A percentile compares a stretch with the other conserved stretches of the same genome.
phyloP scores from a whole-genome alignment of 2,329 filamentous ascomycete genomes.

The Rutstroemia sp. region DNA sequence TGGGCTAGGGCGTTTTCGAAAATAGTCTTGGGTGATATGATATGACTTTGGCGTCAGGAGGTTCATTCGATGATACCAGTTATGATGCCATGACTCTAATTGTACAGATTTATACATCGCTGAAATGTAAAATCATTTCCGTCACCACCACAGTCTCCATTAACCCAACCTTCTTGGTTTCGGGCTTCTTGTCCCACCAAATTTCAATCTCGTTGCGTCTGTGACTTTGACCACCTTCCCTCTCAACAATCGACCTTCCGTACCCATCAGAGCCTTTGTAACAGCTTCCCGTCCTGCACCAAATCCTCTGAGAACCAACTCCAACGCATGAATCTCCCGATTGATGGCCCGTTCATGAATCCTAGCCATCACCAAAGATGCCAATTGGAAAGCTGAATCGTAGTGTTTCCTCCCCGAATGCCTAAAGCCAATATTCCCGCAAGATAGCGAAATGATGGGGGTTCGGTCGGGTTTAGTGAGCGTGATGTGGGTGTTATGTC shows the following conservation, averaged over 20 bases:
- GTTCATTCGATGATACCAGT: constrained; percentile 17
- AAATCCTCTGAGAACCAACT: constrained; percentile 79
- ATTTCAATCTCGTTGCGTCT: constrained; percentile 86
- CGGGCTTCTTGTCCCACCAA: constrained; percentile 84
- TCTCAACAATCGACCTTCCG: constrained; percentile 70
- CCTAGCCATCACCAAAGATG: constrained; percentile 73
- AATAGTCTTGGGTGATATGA: constrained; percentile 9
- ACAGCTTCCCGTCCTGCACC: constrained; percentile 82
- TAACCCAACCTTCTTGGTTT: constrained; percentile 68
- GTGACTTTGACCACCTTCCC: constrained; percentile 70
- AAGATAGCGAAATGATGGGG: constrained; percentile 70
- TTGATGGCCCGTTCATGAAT: constrained; percentile 77
- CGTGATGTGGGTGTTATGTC: constrained; percentile 94
- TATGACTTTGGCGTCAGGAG: constrained; percentile 6
- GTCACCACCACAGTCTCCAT: background rate
- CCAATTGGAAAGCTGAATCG: constrained; percentile 87
- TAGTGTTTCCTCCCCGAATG: constrained; percentile 75
- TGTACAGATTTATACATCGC: constrained; percentile 7
- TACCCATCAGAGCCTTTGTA: constrained; percentile 80
- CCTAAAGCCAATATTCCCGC: constrained; percentile 86
- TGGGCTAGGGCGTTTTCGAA: constrained; percentile 5
- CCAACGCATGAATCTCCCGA: constrained; percentile 66
- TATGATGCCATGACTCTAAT: constrained; percentile 13
- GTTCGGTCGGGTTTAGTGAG: constrained; percentile 75
- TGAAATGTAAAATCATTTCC: constrained; percentile 10